phyloP scores from a whole-genome alignment of 164 flowering plant genomes.

The Akebia trifoliata region DNA sequence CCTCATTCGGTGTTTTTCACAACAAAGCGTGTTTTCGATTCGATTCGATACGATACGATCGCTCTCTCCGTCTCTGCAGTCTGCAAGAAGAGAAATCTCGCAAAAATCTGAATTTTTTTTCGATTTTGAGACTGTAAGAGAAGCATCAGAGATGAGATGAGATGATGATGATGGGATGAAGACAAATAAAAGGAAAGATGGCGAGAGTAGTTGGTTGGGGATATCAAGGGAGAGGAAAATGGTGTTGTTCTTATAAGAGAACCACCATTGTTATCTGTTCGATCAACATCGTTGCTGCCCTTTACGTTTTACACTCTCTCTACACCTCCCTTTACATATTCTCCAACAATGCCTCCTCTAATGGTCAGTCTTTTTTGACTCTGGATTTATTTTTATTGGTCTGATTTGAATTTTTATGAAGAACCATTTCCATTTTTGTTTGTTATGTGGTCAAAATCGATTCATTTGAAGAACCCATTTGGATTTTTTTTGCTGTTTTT shows the following conservation, averaged over 20 bases:
- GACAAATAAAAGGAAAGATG: slow-evolving; percentile 9
- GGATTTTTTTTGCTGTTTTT: not conserved
- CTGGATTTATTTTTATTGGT: not conserved
- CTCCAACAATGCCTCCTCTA: slow-evolving; percentile 26
- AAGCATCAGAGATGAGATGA: slow-evolving; percentile 2
- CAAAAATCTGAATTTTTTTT: no score
- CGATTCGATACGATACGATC: no score
- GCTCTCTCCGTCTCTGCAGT: no score
- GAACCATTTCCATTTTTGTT: not conserved
- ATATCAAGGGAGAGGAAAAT: slow-evolving; percentile 32
- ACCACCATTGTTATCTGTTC: slow-evolving; percentile 68
- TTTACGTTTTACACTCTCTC: slow-evolving; percentile 70
- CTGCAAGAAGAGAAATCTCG: no score
- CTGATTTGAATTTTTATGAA: slow-evolving; percentile 1
- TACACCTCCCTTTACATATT: slow-evolving; percentile 55
- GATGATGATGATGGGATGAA: slow-evolving; percentile 46
- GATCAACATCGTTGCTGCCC: slow-evolving; percentile 72
- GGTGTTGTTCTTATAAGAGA: slow-evolving; percentile 57
- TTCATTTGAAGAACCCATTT: slow-evolving; percentile 4
- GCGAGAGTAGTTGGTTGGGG: slow-evolving; percentile 32
- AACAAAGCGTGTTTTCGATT: no score
- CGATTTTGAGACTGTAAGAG: not conserved
- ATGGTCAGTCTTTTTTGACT: slow-evolving; percentile 5
- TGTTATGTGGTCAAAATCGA: not conserved
- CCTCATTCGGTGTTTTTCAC: no score